Base-by-base conservation (phyloP, 805 yeast species). In the Soucietia sequanensis region DNA sequence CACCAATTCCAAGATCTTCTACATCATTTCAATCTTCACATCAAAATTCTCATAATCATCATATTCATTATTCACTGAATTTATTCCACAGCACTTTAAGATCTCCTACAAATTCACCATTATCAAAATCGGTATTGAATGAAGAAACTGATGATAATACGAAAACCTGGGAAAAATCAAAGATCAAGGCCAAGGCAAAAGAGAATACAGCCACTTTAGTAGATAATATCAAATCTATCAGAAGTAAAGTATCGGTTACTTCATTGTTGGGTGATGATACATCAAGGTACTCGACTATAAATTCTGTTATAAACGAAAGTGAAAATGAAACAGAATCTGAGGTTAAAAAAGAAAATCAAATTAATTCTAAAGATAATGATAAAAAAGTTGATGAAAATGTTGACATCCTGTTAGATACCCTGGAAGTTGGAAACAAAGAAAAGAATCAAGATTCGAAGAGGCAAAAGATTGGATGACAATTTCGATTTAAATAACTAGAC, bases 171-270 rank as follows among this genome's bases (percentile, higher is more conserved):
- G 23, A 21, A 21, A 21, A 21, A 21, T 21, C 11, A 11, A 21
- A 21, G 23, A 21, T n/a, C n/a, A n/a, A n/a, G 11, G 11, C 23
- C 23, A 11, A 21, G 23, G 10, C 23, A 21, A 11, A 8, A 8
- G 23, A 21, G 8, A 21, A 21, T 21, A n/a, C n/a, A n/a, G n/a
- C n/a, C n/a, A n/a, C n/a, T n/a, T n/a, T n/a, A 21, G 11, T 21
- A 8, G 11, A 21, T 21, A 21, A 21, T 11, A 21, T 21, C 8
- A 22, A 27, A 9, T 32, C 32, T 21, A 21, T 17, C 11, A 34
- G 33, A 23, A 48, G 40, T 20, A 54, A 44, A 44, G 62, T 52
- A 15, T 49, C 47, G 23, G 48, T 52, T n/a, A 48, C 43, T 18
- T 52, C 58, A 10, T 46, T 57, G 27, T 35, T 56, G 17, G 57